phyloP scores from a whole-genome alignment of 192 early-diverging fungal genomes.

The Tieghemiomyces parasiticus region DNA sequence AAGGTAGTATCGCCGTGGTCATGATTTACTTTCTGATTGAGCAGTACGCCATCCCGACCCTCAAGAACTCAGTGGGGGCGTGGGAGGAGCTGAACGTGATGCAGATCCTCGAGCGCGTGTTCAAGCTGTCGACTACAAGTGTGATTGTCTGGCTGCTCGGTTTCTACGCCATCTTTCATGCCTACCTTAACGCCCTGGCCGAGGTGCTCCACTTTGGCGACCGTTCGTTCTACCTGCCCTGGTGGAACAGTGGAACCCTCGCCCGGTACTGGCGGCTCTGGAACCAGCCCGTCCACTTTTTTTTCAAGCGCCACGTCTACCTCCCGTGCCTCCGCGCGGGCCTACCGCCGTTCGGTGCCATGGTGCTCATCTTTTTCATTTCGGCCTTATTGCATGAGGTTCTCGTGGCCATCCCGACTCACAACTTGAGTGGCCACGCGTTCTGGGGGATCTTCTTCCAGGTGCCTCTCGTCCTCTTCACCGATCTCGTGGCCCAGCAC shows the following conservation, averaged over 20 bases:
- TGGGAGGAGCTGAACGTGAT: conserved; percentile 50
- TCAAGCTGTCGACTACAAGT: conserved; percentile 65
- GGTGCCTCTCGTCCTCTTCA: conserved; percentile 59
- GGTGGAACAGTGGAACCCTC: conserved; percentile 77
- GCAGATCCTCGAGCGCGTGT: conserved; percentile 61
- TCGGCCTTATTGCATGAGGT: conserved; percentile 83
- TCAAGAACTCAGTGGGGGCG: conserved; percentile 57
- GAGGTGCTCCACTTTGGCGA: conserved; percentile 76
- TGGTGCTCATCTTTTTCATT: conserved; percentile 54
- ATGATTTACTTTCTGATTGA: conserved; percentile 68
- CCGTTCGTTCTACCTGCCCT: conserved; percentile 71
- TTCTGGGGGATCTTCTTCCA: conserved; percentile 68
- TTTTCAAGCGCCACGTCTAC: conserved; percentile 80
- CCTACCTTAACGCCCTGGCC: conserved; percentile 61
- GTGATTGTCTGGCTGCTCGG: conserved; percentile 81
- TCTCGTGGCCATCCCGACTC: conserved; percentile 69
- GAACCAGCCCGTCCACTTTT: conserved; percentile 81
- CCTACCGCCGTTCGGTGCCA: conserved; percentile 34
- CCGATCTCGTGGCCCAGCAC: conserved; percentile 48
- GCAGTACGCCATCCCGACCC: conserved; percentile 66
- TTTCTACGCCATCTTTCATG: conserved; percentile 77
- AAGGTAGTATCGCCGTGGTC: conserved; percentile 44
- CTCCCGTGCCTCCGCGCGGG: conserved; percentile 58
- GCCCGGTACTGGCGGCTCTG: conserved; percentile 79
- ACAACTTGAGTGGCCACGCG: conserved; percentile 64